Evolutionary conservation across 371 early-diverging fungal genomes (phyloP).

Genomic region (Apophysomyces ossiformis): DNA sequence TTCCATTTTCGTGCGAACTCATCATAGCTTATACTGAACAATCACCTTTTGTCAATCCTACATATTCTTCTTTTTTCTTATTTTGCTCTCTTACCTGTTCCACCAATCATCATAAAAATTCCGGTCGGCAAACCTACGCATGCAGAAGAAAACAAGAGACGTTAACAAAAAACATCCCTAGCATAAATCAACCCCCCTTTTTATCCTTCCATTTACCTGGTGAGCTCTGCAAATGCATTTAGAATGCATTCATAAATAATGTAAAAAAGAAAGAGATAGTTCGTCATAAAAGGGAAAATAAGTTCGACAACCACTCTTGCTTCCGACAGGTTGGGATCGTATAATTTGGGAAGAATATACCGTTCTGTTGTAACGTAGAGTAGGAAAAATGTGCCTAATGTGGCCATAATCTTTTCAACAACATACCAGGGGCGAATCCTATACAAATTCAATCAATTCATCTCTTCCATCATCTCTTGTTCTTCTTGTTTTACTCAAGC

Average conservation of each 20-base stretch:
- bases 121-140: slow-evolving; percentile 89
- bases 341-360: slow-evolving; percentile 83
- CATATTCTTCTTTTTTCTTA: background rate
- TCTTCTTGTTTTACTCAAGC: background rate
- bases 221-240: slow-evolving; percentile 96
- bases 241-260: slow-evolving; percentile 96
- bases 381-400: slow-evolving; percentile 79
- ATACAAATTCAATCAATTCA: background rate
- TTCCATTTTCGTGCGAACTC: slow-evolving; percentile 99
- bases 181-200: background rate
- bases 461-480: too few species aligned
- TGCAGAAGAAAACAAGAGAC: too few species aligned
- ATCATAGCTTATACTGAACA: slow-evolving; percentile 74
- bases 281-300: slow-evolving; percentile 87
- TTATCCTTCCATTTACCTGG: slow-evolving; percentile 52
- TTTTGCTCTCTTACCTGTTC: slow-evolving; percentile 66
- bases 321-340: slow-evolving; percentile 61
- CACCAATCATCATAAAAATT: slow-evolving; percentile 99
- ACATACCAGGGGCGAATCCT: slow-evolving; percentile 89
- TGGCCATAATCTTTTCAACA: slow-evolving; percentile 82
- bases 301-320: slow-evolving; percentile 68
- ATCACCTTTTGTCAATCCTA: background rate
- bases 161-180: background rate
- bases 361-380: slow-evolving; percentile 88
- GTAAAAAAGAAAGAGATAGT: slow-evolving; percentile 90